A percentile compares a stretch with the other conserved stretches of the same genome.
These are phyloP conservation scores for Cercospora janseana DNA, from an alignment of 2,329 filamentous ascomycete genomes.

Conservation along the genomic window DNA sequence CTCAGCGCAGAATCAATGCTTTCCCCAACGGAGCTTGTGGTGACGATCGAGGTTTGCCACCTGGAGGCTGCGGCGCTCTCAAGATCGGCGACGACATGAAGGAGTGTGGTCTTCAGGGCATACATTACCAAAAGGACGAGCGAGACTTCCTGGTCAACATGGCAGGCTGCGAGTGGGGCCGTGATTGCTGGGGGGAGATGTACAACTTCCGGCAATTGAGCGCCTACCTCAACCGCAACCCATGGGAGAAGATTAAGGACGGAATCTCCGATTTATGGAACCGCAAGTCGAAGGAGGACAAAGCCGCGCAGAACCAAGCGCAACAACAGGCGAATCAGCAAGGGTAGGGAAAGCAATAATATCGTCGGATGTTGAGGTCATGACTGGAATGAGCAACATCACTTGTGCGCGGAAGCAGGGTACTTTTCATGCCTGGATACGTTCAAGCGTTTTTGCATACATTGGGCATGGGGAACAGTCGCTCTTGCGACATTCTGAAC, in stretches of 20 bases:
- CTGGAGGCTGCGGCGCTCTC: slow-evolving; percentile 39
- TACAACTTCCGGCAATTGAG: slow-evolving; percentile 90
- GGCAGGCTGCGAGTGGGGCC: slow-evolving; percentile 95
- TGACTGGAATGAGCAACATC: slow-evolving; percentile 6
- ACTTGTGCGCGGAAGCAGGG: slow-evolving; percentile 6
- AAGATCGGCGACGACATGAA: slow-evolving; percentile 27
- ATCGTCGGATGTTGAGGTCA: neutral
- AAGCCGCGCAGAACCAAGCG: slow-evolving; percentile 2
- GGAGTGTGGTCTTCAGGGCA: slow-evolving; percentile 42
- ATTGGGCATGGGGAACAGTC: neutral
- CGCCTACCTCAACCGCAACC: slow-evolving; percentile 80
- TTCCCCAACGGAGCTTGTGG: slow-evolving; percentile 89
- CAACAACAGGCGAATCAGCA: slow-evolving; percentile 7
- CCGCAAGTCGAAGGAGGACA: slow-evolving; percentile 27
- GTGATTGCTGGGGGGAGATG: slow-evolving; percentile 98
- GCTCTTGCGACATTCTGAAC: neutral
- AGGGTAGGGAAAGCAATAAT: slow-evolving; percentile 3
- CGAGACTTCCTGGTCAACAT: slow-evolving; percentile 96
- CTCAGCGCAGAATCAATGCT: slow-evolving; percentile 89
- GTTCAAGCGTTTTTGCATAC: slow-evolving; percentile 22
- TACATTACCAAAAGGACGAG: slow-evolving; percentile 83
- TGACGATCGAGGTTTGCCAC: slow-evolving; percentile 68
- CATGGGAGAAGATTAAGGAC: slow-evolving; percentile 67
- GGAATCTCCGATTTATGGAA: slow-evolving; percentile 42
- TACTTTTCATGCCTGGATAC: slow-evolving; percentile 15